phyloP scores from a whole-genome alignment of 345 rosid species.

The Hibiscus mutabilis region DNA sequence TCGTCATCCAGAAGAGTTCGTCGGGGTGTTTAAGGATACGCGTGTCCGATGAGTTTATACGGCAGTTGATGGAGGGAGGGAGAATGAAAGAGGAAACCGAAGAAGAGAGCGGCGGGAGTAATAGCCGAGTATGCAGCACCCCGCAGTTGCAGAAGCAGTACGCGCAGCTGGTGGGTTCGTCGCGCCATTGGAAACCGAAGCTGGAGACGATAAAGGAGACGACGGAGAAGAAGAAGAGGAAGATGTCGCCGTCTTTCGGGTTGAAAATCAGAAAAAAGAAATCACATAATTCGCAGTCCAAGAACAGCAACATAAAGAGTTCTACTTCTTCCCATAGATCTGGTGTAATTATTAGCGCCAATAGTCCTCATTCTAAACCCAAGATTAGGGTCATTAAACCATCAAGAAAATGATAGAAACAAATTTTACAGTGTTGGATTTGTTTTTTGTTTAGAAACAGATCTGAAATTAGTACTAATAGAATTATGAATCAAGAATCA shows the following conservation, averaged over 20 bases:
- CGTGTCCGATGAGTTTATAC: constrained; percentile 71
- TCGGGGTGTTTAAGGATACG: constrained; percentile 58
- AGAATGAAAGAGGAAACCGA: neutral
- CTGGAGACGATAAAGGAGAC: constrained; percentile 70
- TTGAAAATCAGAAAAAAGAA: constrained; percentile 38
- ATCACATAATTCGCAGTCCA: constrained; percentile 19
- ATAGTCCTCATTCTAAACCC: constrained; percentile 24
- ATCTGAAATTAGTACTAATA: neutral
- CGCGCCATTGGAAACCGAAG: constrained; percentile 76
- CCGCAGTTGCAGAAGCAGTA: constrained; percentile 63
- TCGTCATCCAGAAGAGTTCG: constrained; percentile 51
- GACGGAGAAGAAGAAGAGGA: constrained; percentile 30
- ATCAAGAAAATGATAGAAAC: constrained; percentile 16
- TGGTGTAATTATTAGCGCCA: constrained; percentile 14
- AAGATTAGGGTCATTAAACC: constrained; percentile 29
- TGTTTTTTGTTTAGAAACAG: neutral
- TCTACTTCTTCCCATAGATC: constrained; percentile 5
- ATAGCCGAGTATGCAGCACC: constrained; percentile 48
- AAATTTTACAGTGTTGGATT: neutral
- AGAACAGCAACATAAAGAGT: constrained; percentile 6
- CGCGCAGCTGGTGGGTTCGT: constrained; percentile 42
- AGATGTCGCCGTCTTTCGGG: constrained; percentile 32
- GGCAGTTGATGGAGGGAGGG: constrained; percentile 49
- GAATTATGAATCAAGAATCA: too few relatives aligned
- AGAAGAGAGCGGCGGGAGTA: neutral